Percentiles rank a stretch among this genome's conserved stretches.
These are phyloP conservation scores for Aristolochia fimbriata DNA, from an alignment of 164 flowering plant species.

Conservation along the genomic window DNA sequence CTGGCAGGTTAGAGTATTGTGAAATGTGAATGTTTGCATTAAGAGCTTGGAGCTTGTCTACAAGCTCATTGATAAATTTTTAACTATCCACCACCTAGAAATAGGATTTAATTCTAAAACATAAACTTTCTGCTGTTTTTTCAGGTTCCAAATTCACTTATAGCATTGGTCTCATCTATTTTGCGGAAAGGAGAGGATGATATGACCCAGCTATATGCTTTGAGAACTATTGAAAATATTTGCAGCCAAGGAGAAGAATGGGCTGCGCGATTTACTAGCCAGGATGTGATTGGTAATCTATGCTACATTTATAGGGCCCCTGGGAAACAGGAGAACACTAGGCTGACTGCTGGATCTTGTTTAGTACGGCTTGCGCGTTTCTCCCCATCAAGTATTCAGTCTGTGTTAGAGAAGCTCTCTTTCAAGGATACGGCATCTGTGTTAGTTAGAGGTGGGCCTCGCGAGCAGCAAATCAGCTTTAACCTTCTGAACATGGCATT, in stretches of 20 bases:
- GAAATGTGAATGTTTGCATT: too few relatives aligned
- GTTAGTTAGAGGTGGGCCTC: conserved; percentile 66
- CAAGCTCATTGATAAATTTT: too few relatives aligned
- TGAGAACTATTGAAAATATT: conserved; percentile 89
- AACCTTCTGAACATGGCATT: conserved; percentile 80
- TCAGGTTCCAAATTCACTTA: conserved; percentile 75
- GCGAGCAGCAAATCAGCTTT: conserved; percentile 89
- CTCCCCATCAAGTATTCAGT: conserved; percentile 59
- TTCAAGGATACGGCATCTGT: conserved; percentile 61
- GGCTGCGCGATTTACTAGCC: conserved; percentile 83
- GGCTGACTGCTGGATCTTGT: conserved; percentile 95
- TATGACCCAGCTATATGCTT: conserved; percentile 84
- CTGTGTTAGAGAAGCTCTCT: conserved; percentile 63
- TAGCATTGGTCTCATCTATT: conserved; percentile 71
- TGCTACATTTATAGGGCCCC: conserved; percentile 74
- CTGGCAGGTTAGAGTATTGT: conserved; percentile 75
- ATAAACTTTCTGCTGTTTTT: background rate
- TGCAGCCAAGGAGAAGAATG: conserved; percentile 92
- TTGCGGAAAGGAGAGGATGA: conserved; percentile 96
- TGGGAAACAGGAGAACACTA: conserved; percentile 79
- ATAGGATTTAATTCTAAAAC: background rate
- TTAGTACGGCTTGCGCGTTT: conserved; percentile 80
- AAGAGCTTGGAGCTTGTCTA: too few relatives aligned
- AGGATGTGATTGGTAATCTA: conserved; percentile 73
- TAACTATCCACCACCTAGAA: too few relatives aligned